Percentiles rank a stretch among this genome's conserved stretches.
Conservation (phyloP, 2,329 filamentous ascomycete genomes). For the Metarhizium robertsii region DNA sequence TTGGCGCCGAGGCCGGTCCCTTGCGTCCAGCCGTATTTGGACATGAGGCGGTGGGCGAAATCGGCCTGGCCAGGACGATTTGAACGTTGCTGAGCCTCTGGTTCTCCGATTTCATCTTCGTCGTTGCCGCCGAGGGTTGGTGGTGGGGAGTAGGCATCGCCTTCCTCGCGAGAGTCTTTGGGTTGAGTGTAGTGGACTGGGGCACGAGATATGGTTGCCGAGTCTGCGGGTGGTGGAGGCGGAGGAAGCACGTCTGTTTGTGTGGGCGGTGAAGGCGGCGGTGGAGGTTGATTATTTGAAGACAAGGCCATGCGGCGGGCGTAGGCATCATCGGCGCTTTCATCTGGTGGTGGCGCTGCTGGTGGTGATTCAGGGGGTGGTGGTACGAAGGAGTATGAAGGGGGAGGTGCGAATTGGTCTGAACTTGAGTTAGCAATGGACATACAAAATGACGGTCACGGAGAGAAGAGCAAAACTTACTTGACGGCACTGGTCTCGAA, state of each 20-base stretch:
- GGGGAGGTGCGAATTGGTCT: constrained; percentile 54
- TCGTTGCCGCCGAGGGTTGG: constrained; percentile 36
- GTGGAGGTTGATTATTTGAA: constrained; percentile 26
- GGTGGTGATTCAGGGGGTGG: constrained; percentile 39
- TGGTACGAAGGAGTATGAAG: constrained; percentile 47
- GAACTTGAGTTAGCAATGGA: neutral
- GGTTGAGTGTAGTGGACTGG: constrained; percentile 60
- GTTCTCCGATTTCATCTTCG: constrained; percentile 19
- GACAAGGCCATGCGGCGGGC: constrained; percentile 52
- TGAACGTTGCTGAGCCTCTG: constrained; percentile 38
- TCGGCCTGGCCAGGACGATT: constrained; percentile 69
- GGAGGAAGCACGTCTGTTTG: constrained; percentile 25
- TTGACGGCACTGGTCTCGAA: constrained; percentile 17
- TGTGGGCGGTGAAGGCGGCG: constrained; percentile 17
- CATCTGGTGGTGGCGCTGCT: constrained; percentile 41
- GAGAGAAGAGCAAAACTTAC: constrained; percentile 17
- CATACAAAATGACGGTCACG: neutral
- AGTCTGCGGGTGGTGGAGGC: constrained; percentile 29
- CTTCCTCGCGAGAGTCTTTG: constrained; percentile 16
- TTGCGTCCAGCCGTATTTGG: constrained; percentile 88
- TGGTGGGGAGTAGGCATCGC: constrained; percentile 31
- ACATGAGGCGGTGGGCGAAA: constrained; percentile 82
- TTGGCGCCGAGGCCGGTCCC: constrained; percentile 80
- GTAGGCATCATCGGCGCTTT: constrained; percentile 62
- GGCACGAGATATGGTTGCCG: constrained; percentile 64